These are phyloP conservation scores for Aphanocladium album DNA, from an alignment of 2,329 filamentous ascomycete species.

Conservation along the genomic window DNA sequence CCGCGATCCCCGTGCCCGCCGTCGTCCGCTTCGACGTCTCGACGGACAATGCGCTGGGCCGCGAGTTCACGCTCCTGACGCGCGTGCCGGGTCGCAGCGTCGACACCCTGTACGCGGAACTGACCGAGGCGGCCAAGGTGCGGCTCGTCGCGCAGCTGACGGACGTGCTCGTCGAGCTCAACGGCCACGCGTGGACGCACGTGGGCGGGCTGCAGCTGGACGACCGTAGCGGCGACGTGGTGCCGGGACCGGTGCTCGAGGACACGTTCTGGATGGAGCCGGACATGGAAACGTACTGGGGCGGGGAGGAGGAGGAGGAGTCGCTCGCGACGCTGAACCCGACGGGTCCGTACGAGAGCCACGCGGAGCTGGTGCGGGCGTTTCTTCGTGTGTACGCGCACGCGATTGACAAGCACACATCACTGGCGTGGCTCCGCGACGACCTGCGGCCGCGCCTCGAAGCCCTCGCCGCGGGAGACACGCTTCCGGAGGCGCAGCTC, in stretches of 20 bases:
- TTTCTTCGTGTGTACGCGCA: slow-evolving; percentile 24
- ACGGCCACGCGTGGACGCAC: slow-evolving; percentile 20
- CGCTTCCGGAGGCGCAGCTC: slow-evolving; percentile 11
- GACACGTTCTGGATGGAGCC: slow-evolving; percentile 32
- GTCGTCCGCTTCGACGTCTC: slow-evolving; percentile 25
- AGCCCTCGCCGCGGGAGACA: slow-evolving; percentile 19
- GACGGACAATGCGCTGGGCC: slow-evolving; percentile 23
- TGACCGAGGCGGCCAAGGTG: slow-evolving; percentile 17
- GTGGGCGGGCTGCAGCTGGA: slow-evolving; percentile 24
- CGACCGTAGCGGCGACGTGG: slow-evolving; percentile 10
- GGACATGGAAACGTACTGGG: slow-evolving; percentile 26
- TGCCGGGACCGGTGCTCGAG: slow-evolving; percentile 26
- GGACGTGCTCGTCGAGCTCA: slow-evolving; percentile 26
- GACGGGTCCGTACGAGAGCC: slow-evolving; percentile 21
- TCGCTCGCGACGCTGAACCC: slow-evolving; percentile 24
- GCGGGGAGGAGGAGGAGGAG: slow-evolving; percentile 17
- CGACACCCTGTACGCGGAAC: slow-evolving; percentile 23
- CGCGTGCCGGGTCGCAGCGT: slow-evolving; percentile 23
- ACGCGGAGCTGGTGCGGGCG: slow-evolving; percentile 23
- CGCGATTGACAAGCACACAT: slow-evolving; percentile 22
- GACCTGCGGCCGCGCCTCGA: slow-evolving; percentile 23
- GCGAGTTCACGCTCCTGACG: slow-evolving; percentile 30
- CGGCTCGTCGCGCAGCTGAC: slow-evolving; percentile 26
- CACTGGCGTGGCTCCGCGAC: slow-evolving; percentile 23
- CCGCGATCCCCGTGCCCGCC: slow-evolving; percentile 29